A percentile compares a stretch with the other conserved stretches of the same genome.
Conservation (phyloP, 2,329 filamentous ascomycete genomes). For the Neocucurbitaria cava region DNA sequence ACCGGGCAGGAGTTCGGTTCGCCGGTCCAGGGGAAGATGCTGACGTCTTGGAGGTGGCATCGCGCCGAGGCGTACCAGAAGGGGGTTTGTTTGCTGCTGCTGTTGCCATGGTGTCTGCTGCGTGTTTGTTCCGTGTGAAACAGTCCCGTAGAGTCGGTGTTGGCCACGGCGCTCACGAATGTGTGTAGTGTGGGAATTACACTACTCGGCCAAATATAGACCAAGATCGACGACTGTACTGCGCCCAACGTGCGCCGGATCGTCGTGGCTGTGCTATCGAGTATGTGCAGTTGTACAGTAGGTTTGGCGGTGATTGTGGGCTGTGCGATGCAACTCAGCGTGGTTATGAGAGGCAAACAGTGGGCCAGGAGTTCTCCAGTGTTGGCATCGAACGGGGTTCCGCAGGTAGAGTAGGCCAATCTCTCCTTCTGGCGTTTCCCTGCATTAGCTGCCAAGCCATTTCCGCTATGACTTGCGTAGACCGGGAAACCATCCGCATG, state of each 20-base stretch:
- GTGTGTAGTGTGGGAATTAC: conserved; percentile 11
- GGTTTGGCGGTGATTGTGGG: not conserved
- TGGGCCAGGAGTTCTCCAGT: conserved; percentile 5
- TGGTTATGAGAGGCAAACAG: conserved; percentile 13
- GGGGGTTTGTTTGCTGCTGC: conserved; percentile 46
- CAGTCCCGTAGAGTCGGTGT: conserved; percentile 12
- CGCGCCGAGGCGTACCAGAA: conserved; percentile 39
- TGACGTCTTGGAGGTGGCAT: conserved; percentile 25
- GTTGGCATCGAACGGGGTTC: conserved; percentile 12
- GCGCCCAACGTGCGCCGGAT: conserved; percentile 7
- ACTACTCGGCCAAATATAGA: conserved; percentile 16
- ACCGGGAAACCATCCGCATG: conserved; percentile 19
- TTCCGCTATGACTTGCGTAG: conserved; percentile 18
- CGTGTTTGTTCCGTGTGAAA: conserved; percentile 13
- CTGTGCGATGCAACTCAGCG: conserved; percentile 8
- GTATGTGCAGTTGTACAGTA: not conserved
- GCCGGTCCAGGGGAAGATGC: conserved; percentile 42
- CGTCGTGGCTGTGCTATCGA: conserved; percentile 16
- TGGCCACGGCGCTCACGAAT: conserved; percentile 19
- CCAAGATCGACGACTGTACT: conserved; percentile 10
- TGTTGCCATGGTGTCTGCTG: conserved; percentile 37
- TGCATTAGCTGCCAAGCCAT: conserved; percentile 24
- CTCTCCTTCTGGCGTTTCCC: conserved; percentile 14
- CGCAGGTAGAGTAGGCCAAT: conserved; percentile 22
- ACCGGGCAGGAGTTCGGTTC: conserved; percentile 40